Evolutionary conservation across 2,329 filamentous ascomycete genomes (phyloP), one percentile per base, ranked within the genome.

Genomic region (Pestalotiopsis sp.): DNA sequence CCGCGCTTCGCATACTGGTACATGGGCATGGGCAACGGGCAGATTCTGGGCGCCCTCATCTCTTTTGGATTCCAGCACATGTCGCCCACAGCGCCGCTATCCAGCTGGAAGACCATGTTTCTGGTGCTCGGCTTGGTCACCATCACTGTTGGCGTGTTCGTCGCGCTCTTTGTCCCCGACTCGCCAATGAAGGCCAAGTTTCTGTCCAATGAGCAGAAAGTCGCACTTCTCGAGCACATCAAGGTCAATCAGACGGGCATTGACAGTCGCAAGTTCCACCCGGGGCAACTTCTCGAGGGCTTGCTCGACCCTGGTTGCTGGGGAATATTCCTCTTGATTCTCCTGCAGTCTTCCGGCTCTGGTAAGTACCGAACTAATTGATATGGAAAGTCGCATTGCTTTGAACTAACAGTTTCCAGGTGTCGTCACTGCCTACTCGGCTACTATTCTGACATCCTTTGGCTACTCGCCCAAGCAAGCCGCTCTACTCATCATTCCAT

Each of bases 41-140:
- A 64, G 1, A 64, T 64, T 27, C 41, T 64, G 36, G 62, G 36
- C 3, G 62, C 39, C 17, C 62, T 64, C 14, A 64, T 64, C 41
- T 64, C 62, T 2, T 64, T 52, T 20, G 62, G 39, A 4, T 64
- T 64, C 23, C 62, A 64, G 41, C 62, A 64, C 27, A 64, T 64
- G 39, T 45, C 62, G 38, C 62, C 62, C 1, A 64, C 38, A 1
- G 62, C 62, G 9, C 38, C 62, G 3, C 41, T 64, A 3, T 49
- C 62, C 7, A 64, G 62, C n/a, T 64, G 62, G 62, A 64, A 64
- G 41, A 64, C 62, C 38, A 64, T 64, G 62, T 64, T 64, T 23
- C 41, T 64, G 62, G 39, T 52, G 14, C 41, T 64, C 4, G 62
- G 62, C 3, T n/a, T 64, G n/a, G 41, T 64, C 38, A 64, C 62